Evolutionary conservation across 2,329 filamentous ascomycete genomes (phyloP), one percentile per base, ranked within the genome.

Genomic region (Neospermospora avenae): DNA sequence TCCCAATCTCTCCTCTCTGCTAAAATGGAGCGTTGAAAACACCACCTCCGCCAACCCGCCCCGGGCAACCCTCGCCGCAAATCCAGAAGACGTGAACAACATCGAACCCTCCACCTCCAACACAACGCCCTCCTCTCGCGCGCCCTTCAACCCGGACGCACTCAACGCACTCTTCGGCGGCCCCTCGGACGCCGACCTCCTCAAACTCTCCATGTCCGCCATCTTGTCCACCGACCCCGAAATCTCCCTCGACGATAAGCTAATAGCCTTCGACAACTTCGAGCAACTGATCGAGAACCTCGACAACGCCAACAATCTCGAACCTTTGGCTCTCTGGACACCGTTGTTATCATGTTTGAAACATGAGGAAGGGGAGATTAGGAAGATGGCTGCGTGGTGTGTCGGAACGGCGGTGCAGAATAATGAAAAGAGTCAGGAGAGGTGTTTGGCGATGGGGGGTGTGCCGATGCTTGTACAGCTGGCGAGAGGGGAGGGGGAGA

Each of bases 281-380:
- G 93, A 96, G 78, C 91, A 96, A 75, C 80, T 96, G 61, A 88
- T 97, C 70, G 92, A 97, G 79, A 86, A 84, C 64, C 85, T 98
- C 69, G 95, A 99, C 80, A 99, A 99, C 74, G 93, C 95, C 60
- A 99, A 98, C 80, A 96, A 97, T 77, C 84, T 99, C 68, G 86
- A 86, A 66, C 83, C 83, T 28, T 78, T 97, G 20, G 82, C 83
- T 6, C 81, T 98, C 34, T 99, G 95, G 95, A 82, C 84, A 11
- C 91, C 91, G 10, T 79, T 99, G 41, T 78, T 97, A 11, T 76
- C 80, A 8, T 84, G 89, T 64, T 80, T 99, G 14, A 79, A 81
- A 53, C 81, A 87, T 69, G 80, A 83, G 11, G 88, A 95, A 71
- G 73, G 80, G 5, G 89, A 95, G 64, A 79, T 96, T 70, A 81